Evolutionary conservation across 345 rosid genomes (phyloP), one percentile per base, ranked within the genome.

Genomic region (Rhizophora mangle): DNA sequence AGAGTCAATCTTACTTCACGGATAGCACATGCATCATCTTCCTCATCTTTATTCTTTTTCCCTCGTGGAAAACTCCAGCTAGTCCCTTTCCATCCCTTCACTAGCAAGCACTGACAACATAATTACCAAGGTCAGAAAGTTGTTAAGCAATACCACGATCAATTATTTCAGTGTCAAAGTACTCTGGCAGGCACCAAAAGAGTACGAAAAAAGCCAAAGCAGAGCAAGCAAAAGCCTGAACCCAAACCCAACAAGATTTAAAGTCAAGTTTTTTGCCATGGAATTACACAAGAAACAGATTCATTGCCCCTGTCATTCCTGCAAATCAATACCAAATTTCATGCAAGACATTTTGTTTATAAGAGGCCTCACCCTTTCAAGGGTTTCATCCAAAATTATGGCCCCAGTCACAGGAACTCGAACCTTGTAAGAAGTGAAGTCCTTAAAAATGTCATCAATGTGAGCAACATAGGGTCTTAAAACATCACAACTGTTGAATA

Each of bases 11-110:
- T 79, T 77, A 96, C 99, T 84, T 96, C 99, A 76, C 97, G 85
- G 27, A 96, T 72, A 53, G 99, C 97, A 85, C 98, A 92, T 73
- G 93, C 92, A 84, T 90, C 85, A 75, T 96, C 99, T 81, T 96
- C 99, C 82, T 96, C 99, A 62, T 96, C 97, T 71, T 96, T 96
- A 79, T 88, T 96, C 88, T 92, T 92, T 81, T 96, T 96, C n/a
- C 99, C 98, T 34, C 99, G 91, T 26, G 99, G 98, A 72, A 96
- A 96, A 86, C 98, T 92, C 99, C 98, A 96, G 84, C 99, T 96
- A 3, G 96, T 82, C 61, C 98, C 99, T 88, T 90, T 96, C 99
- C 99, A 92, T 69, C 97, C 99, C 81, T 96, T 96, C 69, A 96
- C 99, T 70, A 96, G 84, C 80, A 96, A 60, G 79, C 97, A 90